Evolutionary conservation across 306 rosid genomes (phyloP).

Genomic region (Ormosia emarginata): DNA sequence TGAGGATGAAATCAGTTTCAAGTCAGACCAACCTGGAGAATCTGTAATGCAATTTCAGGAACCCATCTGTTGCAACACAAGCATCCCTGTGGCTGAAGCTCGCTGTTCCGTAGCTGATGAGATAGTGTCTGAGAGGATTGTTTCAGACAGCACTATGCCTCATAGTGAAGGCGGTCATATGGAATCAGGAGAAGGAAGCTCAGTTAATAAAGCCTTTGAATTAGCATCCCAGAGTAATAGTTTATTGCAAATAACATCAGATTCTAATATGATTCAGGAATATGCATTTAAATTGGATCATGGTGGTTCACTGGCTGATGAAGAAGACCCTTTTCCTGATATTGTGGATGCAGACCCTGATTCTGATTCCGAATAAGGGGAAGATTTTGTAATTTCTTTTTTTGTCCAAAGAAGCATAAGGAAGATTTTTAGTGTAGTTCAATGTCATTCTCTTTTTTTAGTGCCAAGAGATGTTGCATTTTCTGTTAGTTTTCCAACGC

Average conservation of each 20-base stretch:
- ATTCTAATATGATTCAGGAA: constrained; percentile 16
- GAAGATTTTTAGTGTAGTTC: neutral
- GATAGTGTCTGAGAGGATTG: constrained; percentile 19
- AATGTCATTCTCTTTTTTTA: neutral
- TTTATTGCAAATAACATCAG: constrained; percentile 16
- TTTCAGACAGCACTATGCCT: constrained; percentile 10
- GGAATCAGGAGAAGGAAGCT: constrained; percentile 22
- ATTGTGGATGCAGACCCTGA: constrained; percentile 69
- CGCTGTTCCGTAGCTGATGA: constrained; percentile 13
- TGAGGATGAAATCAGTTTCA: constrained; percentile 29
- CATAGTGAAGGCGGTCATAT: constrained; percentile 25
- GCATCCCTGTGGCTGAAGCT: constrained; percentile 12
- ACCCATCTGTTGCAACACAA: constrained; percentile 11
- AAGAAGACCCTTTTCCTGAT: constrained; percentile 58
- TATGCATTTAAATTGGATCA: constrained; percentile 11
- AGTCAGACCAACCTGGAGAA: constrained; percentile 23
- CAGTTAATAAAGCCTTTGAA: neutral
- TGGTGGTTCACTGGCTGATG: constrained; percentile 25
- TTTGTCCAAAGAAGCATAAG: neutral
- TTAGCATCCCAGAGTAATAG: constrained; percentile 16
- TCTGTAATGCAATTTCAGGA: constrained; percentile 21
- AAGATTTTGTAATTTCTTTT: neutral
- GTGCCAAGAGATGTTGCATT: no score
- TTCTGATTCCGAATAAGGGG: constrained; percentile 47
- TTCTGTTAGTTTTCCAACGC: no score